Percentiles rank a stretch among this genome's conserved stretches.
Conservation (phyloP, 2,329 filamentous ascomycete genomes). For the Penicillium sp. region DNA sequence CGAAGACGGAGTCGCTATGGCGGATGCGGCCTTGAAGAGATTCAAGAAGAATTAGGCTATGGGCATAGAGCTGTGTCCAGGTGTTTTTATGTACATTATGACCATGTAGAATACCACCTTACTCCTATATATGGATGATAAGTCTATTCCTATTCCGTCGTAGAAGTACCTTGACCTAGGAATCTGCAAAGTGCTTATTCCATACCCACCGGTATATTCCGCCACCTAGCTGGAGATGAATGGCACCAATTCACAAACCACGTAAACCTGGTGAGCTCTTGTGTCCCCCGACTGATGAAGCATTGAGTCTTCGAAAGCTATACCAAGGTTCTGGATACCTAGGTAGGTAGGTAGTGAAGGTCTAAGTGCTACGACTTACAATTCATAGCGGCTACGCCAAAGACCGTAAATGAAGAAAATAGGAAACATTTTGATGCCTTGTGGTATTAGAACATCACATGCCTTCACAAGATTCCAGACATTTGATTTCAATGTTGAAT, state of each 20-base stretch:
- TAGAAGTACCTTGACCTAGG: no score
- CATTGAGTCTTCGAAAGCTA: no score
- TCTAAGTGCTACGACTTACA: not conserved
- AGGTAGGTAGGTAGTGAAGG: no score
- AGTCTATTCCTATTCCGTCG: no score
- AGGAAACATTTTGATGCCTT: constrained; percentile 34
- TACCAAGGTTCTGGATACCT: no score
- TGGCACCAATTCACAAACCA: no score
- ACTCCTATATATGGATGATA: not conserved
- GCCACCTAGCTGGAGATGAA: no score
- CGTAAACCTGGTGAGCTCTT: no score
- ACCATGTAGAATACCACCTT: constrained; percentile 9
- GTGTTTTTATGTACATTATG: constrained; percentile 15
- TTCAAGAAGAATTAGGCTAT: constrained; percentile 21
- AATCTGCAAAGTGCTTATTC: no score
- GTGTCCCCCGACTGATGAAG: no score
- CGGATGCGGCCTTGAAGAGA: constrained; percentile 29
- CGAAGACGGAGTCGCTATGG: constrained; percentile 30
- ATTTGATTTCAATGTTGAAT: constrained; percentile 31
- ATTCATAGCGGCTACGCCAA: constrained; percentile 5
- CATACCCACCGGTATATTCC: no score
- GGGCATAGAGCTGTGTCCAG: not conserved
- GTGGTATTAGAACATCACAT: constrained; percentile 41
- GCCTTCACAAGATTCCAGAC: constrained; percentile 33
- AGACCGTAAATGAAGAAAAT: constrained; percentile 20